A percentile compares a stretch with the other conserved stretches of the same genome.
Evolutionary conservation across 352 stramenopile genomes (phyloP).

Genomic region (Blastocystis sp.): DNA sequence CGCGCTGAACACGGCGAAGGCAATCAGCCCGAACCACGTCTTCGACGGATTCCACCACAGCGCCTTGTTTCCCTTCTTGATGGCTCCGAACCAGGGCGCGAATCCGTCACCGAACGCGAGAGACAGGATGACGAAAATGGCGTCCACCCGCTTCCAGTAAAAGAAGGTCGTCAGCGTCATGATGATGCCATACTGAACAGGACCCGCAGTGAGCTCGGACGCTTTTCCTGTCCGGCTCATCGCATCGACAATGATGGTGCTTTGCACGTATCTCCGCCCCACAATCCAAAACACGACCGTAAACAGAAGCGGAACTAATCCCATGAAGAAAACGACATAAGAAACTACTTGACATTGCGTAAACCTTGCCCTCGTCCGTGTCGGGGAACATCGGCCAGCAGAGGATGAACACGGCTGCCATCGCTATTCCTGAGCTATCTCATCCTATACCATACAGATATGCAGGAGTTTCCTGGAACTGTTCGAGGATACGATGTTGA

Average conservation of each 20-base stretch:
- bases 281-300: slow-evolving; percentile 56
- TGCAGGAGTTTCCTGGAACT: slow-evolving; percentile 61
- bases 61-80: neutral
- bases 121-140: slow-evolving; percentile 56
- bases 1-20: slow-evolving; percentile 39
- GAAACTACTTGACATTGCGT: slow-evolving; percentile 54
- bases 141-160: slow-evolving; percentile 55
- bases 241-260: slow-evolving; percentile 44
- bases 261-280: neutral
- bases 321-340: neutral
- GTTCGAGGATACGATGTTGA: slow-evolving; percentile 20
- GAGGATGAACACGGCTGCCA: slow-evolving; percentile 61
- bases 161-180: slow-evolving; percentile 50
- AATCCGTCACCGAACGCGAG: slow-evolving; percentile 65
- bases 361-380: slow-evolving; percentile 24
- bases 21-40: slow-evolving; percentile 26
- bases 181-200: slow-evolving; percentile 68
- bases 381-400: slow-evolving; percentile 60
- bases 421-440: slow-evolving; percentile 17
- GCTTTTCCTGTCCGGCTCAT: slow-evolving; percentile 54
- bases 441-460: slow-evolving; percentile 48
- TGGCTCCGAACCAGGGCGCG: slow-evolving; percentile 8
- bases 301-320: slow-evolving; percentile 61
- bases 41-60: slow-evolving; percentile 58
- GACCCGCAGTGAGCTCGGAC: slow-evolving; percentile 26